phyloP scores from a whole-genome alignment of 768 basidiomycete genomes.

The Lentinula edodes region DNA sequence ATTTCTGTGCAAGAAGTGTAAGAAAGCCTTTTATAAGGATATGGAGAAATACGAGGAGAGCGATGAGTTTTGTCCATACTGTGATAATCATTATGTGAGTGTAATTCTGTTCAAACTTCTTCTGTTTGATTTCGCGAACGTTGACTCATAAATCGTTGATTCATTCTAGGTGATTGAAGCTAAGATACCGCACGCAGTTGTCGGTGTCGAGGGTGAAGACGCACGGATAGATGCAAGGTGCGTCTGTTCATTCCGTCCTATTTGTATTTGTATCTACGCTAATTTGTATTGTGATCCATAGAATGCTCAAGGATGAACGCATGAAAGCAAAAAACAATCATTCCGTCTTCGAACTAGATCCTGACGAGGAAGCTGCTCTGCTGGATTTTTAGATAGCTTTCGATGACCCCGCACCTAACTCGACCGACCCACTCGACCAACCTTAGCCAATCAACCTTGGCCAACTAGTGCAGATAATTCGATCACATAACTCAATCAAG shows the following conservation, averaged over 20 bases:
- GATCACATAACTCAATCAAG: no score
- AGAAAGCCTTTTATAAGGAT: conserved; percentile 95
- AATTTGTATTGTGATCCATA: conserved; percentile 20
- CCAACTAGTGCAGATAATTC: no score
- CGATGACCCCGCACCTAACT: background rate
- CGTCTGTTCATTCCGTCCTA: conserved; percentile 16
- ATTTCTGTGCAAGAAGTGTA: conserved; percentile 85
- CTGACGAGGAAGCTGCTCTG: conserved; percentile 4
- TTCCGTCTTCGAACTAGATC: conserved; percentile 39
- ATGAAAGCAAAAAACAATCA: conserved; percentile 48
- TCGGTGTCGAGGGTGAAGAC: conserved; percentile 91
- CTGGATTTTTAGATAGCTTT: background rate
- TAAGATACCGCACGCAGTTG: conserved; percentile 79
- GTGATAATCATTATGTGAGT: conserved; percentile 95
- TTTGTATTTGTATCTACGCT: background rate
- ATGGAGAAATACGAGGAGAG: conserved; percentile 91
- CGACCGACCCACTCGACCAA: no score
- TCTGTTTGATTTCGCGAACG: background rate
- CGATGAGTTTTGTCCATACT: conserved; percentile 97
- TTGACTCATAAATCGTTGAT: background rate
- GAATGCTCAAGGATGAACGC: conserved; percentile 89
- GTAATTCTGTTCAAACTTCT: background rate
- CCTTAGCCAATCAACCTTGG: no score
- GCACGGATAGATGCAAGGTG: conserved; percentile 82
- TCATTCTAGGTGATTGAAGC: conserved; percentile 77